Conservation (phyloP, 805 yeast genomes). For the Vanderwaltozyma polyspora region DNA sequence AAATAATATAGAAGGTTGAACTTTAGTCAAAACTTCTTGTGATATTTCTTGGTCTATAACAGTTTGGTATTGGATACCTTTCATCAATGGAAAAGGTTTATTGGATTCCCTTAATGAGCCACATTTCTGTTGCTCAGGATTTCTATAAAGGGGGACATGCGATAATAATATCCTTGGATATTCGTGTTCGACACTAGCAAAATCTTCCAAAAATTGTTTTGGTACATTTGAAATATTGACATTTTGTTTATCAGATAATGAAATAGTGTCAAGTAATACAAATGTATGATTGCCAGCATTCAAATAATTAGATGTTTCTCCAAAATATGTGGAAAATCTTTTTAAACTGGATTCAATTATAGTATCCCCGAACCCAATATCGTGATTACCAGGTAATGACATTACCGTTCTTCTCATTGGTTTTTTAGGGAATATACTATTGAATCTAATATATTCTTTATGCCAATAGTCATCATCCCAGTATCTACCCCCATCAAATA, state of each 20-base stretch:
- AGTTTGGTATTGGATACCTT: constrained; percentile 84
- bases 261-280: constrained; percentile 72
- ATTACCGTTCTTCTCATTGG: constrained; percentile 33
- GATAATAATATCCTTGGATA: constrained; percentile 59
- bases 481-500: constrained; percentile 89
- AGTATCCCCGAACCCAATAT: constrained; percentile 82
- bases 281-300: constrained; percentile 60
- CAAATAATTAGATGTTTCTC: constrained; percentile 45
- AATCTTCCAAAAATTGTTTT: constrained; percentile 36
- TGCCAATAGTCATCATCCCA: constrained; percentile 69
- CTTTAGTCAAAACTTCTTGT: constrained; percentile 41
- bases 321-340: constrained; percentile 65
- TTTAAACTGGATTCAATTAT: constrained; percentile 44
- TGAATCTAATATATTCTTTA: constrained; percentile 59
- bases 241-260: constrained; percentile 52
- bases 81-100: constrained; percentile 51
- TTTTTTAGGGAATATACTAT: constrained; percentile 49
- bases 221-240: constrained; percentile 38
- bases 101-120: constrained; percentile 67
- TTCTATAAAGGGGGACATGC: constrained; percentile 82
- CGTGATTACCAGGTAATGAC: constrained; percentile 88
- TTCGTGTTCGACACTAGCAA: constrained; percentile 24
- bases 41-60: constrained; percentile 58
- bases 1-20: constrained; percentile 61
- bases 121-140: constrained; percentile 51